Base-by-base conservation (phyloP, 768 basidiomycete genomes). In the Mycena amicta region DNA sequence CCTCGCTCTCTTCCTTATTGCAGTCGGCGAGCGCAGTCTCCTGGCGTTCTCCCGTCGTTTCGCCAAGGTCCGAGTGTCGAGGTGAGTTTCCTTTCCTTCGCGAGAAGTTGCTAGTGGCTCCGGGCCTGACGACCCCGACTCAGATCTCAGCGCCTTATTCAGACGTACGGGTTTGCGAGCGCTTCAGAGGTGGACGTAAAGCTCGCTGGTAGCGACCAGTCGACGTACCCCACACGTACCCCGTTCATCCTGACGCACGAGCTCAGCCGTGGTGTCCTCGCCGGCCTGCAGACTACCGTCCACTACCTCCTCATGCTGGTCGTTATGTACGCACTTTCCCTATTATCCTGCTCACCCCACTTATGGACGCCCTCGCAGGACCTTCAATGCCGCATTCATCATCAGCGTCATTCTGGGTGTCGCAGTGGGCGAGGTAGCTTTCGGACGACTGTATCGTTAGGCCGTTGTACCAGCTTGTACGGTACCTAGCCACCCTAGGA, bases 11-110 rank as follows among this genome's bases (percentile, higher is more conserved):
- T 76, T 89, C 65, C 33, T 88, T 30, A 75, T 95, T 30, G 85
- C 86, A 5, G 66, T 93, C 11, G 74, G 89, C 33, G 92, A 94
- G 50, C 78, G 93, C 60, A 86, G 83, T 72, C 70, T 95, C 20
- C 58, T 54, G 31, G 64, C 64, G 0, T 29, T 52, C 2, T 26
- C 20, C n/a, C 60, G 47, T 11, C 5, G 39, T 1, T 57, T 59
- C 37, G 46, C 47, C 6, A 46, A 57, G 52, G 30, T 56, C 54
- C 61, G 12, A 25, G 55, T 28, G 1, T 1, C n/a, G 5, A 26
- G 4, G 33, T 39, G 16, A n/a, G 27, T 27, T n/a, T 31, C 25
- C 13, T 15, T 45, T 13, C 12, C 26, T 31, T 20, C 39, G 33
- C 33, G 18, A 8, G 11, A 37, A 37, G 8, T 37, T 37, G 33